Percentiles rank a stretch among this genome's conserved stretches.
phyloP scores from a whole-genome alignment of 495 filamentous ascomycete genomes.

The Neurospora tetrasperma region DNA sequence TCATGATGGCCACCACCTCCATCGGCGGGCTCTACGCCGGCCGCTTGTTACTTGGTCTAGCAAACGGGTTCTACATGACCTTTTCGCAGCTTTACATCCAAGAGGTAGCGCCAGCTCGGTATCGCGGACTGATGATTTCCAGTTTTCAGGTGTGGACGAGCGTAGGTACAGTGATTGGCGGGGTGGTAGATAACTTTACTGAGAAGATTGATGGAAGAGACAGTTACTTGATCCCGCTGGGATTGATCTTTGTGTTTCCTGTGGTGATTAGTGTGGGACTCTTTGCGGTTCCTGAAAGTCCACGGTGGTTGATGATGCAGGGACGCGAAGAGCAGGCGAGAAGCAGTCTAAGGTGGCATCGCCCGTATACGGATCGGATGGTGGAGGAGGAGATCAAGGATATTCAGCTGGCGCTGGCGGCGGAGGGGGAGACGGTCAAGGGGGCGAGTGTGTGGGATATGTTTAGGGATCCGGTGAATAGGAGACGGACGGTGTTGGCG shows the following conservation, averaged over 20 bases:
- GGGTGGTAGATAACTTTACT: slow-evolving; percentile 48
- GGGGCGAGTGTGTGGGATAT: slow-evolving; percentile 37
- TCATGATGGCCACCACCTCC: slow-evolving; percentile 42
- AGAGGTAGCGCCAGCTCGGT: slow-evolving; percentile 37
- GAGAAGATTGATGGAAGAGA: slow-evolving; percentile 29
- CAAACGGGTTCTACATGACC: slow-evolving; percentile 45
- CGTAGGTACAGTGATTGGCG: slow-evolving; percentile 38
- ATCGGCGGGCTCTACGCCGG: slow-evolving; percentile 44
- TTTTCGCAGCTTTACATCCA: slow-evolving; percentile 44
- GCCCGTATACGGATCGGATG: slow-evolving; percentile 29
- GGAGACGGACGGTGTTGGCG: slow-evolving; percentile 36
- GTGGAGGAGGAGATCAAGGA: slow-evolving; percentile 38
- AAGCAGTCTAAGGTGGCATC: slow-evolving; percentile 32
- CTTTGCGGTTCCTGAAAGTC: slow-evolving; percentile 50
- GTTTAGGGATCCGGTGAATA: slow-evolving; percentile 39
- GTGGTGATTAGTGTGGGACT: slow-evolving; percentile 37
- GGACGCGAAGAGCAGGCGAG: slow-evolving; percentile 35
- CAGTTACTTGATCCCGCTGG: slow-evolving; percentile 46
- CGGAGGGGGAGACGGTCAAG: slow-evolving; percentile 32
- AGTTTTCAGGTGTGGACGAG: slow-evolving; percentile 26
- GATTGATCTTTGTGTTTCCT: slow-evolving; percentile 44
- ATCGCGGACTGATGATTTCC: slow-evolving; percentile 35
- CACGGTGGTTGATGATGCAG: slow-evolving; percentile 47
- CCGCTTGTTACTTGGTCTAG: slow-evolving; percentile 41
- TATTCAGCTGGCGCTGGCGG: slow-evolving; percentile 37